Conservation (phyloP, 441 rosid genomes). For the Adansonia gregorii region DNA sequence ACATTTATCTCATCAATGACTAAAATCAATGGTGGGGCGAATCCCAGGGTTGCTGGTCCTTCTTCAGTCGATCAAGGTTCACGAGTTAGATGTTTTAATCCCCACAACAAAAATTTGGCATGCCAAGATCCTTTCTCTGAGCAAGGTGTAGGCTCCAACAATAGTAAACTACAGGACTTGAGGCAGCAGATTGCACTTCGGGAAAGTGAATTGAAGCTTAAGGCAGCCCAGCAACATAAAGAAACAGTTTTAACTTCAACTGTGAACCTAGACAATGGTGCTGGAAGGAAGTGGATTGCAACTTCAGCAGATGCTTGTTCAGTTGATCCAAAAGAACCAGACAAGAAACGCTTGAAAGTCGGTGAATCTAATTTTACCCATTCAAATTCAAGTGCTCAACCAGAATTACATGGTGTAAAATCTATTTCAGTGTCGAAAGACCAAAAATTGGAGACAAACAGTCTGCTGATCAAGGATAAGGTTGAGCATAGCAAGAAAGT, state of each 20-base stretch:
- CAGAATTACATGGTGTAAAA: conserved; percentile 38
- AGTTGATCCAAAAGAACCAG: conserved; percentile 55
- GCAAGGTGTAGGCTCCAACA: conserved; percentile 47
- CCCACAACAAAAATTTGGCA: conserved; percentile 42
- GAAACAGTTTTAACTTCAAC: conserved; percentile 45
- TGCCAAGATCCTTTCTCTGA: conserved; percentile 51
- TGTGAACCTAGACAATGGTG: conserved; percentile 38
- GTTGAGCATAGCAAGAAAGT: conserved; percentile 41
- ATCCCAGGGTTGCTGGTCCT: conserved; percentile 41
- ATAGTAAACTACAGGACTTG: conserved; percentile 67
- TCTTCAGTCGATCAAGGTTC: conserved; percentile 45
- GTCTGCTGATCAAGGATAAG: conserved; percentile 31
- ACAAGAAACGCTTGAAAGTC: conserved; percentile 66
- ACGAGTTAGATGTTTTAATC: conserved; percentile 41
- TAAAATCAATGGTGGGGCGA: conserved; percentile 47
- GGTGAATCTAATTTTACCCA: conserved; percentile 44
- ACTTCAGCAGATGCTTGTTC: conserved; percentile 44
- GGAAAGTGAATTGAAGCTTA: conserved; percentile 80
- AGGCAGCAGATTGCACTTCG: conserved; percentile 91
- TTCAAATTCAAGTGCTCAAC: conserved; percentile 37
- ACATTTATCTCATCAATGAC: conserved; percentile 44
- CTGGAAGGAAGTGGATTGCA: conserved; percentile 41
- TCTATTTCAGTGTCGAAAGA: conserved; percentile 42
- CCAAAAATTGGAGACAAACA: conserved; percentile 34
- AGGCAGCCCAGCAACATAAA: conserved; percentile 63